phyloP scores from a whole-genome alignment of 108 stramenopile genomes.

The Fragilaria radians region DNA sequence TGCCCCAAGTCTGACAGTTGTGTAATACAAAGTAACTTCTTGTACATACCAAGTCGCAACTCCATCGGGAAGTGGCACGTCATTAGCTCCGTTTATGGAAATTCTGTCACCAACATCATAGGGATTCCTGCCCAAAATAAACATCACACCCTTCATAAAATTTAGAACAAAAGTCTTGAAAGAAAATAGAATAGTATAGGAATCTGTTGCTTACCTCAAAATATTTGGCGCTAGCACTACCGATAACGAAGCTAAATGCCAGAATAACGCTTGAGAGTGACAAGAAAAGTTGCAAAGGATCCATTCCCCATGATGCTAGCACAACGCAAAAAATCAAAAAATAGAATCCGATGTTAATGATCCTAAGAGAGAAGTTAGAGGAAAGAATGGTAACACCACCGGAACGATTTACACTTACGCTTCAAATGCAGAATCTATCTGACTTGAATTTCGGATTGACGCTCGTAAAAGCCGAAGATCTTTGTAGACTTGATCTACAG shows the following conservation, averaged over 20 bases:
- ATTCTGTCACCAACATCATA: slow-evolving; percentile 81
- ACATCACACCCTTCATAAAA: slow-evolving; percentile 33
- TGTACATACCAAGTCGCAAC: slow-evolving; percentile 61
- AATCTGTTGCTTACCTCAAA: slow-evolving; percentile 19
- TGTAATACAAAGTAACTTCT: slow-evolving; percentile 50
- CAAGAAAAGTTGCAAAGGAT: slow-evolving; percentile 22
- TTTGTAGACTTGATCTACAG: slow-evolving; percentile 46
- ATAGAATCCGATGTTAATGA: slow-evolving; percentile 51
- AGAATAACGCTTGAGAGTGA: slow-evolving; percentile 44
- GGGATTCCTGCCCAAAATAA: slow-evolving; percentile 47
- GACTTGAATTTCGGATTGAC: slow-evolving; percentile 26
- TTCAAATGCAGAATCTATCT: slow-evolving; percentile 50
- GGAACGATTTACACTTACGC: neutral
- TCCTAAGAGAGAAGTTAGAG: neutral
- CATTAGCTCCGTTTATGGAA: slow-evolving; percentile 19
- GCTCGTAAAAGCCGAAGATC: slow-evolving; percentile 44
- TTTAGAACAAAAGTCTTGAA: neutral
- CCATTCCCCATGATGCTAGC: slow-evolving; percentile 9
- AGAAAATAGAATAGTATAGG: neutral
- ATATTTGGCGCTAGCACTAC: slow-evolving; percentile 38
- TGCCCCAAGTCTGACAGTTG: slow-evolving; percentile 52
- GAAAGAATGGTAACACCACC: neutral
- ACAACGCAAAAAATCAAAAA: slow-evolving; percentile 26
- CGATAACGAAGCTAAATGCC: slow-evolving; percentile 52
- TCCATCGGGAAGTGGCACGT: slow-evolving; percentile 12